Evolutionary conservation across 225 moss, liverwort and hornwort genomes (phyloP), one percentile per base, ranked within the genome.

Genomic region (Rhytidiadelphus loreus): DNA sequence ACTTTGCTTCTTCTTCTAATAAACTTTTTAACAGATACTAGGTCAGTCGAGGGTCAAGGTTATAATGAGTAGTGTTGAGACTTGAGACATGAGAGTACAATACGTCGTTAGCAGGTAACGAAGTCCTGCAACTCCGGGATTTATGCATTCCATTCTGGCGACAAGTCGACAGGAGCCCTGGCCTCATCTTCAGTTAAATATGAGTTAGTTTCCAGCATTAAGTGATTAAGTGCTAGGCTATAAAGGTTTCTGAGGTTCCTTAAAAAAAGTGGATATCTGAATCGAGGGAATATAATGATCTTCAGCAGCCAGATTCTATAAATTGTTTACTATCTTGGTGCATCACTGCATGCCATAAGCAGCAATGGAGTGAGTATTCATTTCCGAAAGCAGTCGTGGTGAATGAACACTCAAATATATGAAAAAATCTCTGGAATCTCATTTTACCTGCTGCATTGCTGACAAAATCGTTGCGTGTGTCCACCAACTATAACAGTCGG

Each of bases 391-490:
- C 80, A 74, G 46, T 48, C 43, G 23, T 46, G 58, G 79, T 22
- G 28, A 61, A 72, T 64, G 66, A 58, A 68, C 66, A 79, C 29
- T 69, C 33, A n/a, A 84, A 53, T 30, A 41, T 33, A 64, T 53
- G 60, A 74, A 77, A 83, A 70, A 70, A 59, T n/a, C 50, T 89
- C 62, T 41, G 77, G 58, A 84, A 77, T 82, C 19, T 74, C 60
- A 79, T 26, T 83, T 83, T 89, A 96, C 98, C 98, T 95, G 92
- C 97, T 97, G 90, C 98, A 98, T 86, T 98, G 98, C 90, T 98
- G 98, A 82, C 98, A 98, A 87, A 98, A 98, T 61, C 98, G 95
- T 88, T 98, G 98, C 12, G 95, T 95, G 55, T 94, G 94, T 58
- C 92, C 95, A 24, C 94, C 96, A 61, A 93, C 95, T 86, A 92